These are phyloP conservation scores for Ceratobasidium sp. DNA, from an alignment of 1,284 basidiomycete species.

Conservation along the genomic window DNA sequence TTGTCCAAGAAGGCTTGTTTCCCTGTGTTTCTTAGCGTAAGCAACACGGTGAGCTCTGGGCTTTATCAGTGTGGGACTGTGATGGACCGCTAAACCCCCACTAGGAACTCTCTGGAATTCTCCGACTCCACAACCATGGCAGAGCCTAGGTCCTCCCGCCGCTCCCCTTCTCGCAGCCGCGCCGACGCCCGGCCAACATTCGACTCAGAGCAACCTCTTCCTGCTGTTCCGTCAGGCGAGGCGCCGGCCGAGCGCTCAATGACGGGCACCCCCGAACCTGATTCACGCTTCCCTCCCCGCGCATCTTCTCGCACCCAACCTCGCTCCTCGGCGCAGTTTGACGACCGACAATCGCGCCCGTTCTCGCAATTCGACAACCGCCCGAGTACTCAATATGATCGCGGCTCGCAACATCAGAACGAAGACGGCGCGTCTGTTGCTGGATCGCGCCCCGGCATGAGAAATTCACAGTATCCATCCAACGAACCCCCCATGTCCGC, in stretches of 20 bases:
- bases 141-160: conserved; percentile 20
- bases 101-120: neutral
- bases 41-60: conserved; percentile 3
- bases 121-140: conserved; percentile 11
- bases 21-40: neutral
- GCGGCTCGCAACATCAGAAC: conserved; percentile 14
- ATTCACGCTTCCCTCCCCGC: conserved; percentile 17
- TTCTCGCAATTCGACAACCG: conserved; percentile 29
- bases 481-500: conserved; percentile 21
- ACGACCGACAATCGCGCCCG: conserved; percentile 9
- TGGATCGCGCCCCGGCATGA: conserved; percentile 21
- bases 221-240: conserved; percentile 5
- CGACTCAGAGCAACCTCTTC: conserved; percentile 16
- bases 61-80: conserved; percentile 11
- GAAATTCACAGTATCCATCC: conserved; percentile 16
- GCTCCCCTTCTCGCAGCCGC: conserved; percentile 22
- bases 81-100: conserved; percentile 9
- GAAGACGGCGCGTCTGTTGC: conserved; percentile 35
- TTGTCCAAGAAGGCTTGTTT: neutral
- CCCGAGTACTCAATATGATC: conserved; percentile 23
- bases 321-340: conserved; percentile 14
- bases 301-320: conserved; percentile 10
- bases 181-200: conserved; percentile 5
- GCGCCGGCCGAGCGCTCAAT: neutral
- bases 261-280: conserved; percentile 19